Evolutionary conservation across 2,329 filamentous ascomycete genomes (phyloP).

Genomic region (Neodidymelliopsis sp.): DNA sequence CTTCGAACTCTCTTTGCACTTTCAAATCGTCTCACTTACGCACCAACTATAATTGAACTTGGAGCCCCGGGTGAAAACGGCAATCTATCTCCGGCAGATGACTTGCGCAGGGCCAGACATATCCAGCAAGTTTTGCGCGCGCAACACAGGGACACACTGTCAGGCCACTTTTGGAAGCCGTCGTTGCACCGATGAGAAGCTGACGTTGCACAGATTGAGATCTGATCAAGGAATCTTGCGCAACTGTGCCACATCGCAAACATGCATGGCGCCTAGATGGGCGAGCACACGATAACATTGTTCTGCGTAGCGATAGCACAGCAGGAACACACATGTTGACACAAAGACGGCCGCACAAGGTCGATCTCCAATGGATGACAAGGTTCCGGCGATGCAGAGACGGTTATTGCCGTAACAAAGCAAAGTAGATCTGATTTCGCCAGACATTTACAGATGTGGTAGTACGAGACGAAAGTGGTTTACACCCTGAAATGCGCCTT

Average conservation of each 20-base stretch:
- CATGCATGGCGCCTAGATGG: conserved; percentile 6
- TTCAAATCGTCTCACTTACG: no score
- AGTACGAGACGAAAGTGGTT: conserved; percentile 8
- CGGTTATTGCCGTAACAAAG: conserved; percentile 14
- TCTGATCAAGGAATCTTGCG: conserved; percentile 11
- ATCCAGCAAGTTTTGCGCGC: conserved; percentile 2
- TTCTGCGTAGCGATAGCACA: conserved; percentile 1
- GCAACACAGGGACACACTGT: conserved; percentile 6
- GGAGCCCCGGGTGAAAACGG: no score
- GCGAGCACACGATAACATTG: conserved; percentile 9
- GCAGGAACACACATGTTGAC: no score
- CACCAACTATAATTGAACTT: no score
- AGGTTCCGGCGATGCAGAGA: conserved; percentile 1
- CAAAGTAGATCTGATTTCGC: conserved; percentile 7
- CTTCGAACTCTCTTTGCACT: conserved; percentile 2
- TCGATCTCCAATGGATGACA: conserved; percentile 6
- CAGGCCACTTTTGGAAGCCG: conserved; percentile 12
- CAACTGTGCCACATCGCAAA: not conserved
- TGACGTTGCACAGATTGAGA: conserved; percentile 9
- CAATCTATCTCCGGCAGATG: not conserved
- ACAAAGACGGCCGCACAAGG: no score
- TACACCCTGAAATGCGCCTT: no score
- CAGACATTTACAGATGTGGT: not conserved
- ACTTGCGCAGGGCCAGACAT: not conserved
- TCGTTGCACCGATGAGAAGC: conserved; percentile 6